Percentiles rank a stretch among this genome's conserved stretches.
phyloP scores from a whole-genome alignment of 176 grass and related monocot species.

The Alopecurus myosuroides region DNA sequence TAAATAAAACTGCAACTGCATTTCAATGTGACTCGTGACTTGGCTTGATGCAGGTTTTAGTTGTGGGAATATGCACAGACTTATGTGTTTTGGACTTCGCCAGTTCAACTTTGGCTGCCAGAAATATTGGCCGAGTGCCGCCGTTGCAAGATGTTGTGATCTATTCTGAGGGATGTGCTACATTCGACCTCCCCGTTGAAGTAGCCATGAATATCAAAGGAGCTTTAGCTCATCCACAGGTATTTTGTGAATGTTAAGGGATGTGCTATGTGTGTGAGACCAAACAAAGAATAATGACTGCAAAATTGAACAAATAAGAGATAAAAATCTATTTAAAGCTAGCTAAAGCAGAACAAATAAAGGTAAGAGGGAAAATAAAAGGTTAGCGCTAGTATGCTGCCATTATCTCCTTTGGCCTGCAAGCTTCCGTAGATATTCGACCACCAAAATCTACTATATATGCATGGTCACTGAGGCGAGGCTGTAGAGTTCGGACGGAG shows the following conservation, averaged over 20 bases:
- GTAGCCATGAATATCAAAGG: slow-evolving; percentile 62
- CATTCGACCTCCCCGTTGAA: slow-evolving; percentile 71
- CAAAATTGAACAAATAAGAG: background rate
- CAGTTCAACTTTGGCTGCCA: slow-evolving; percentile 64
- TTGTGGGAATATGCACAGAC: slow-evolving; percentile 85
- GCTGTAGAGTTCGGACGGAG: background rate
- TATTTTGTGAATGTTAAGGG: too few species aligned
- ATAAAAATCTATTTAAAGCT: background rate
- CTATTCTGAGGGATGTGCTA: slow-evolving; percentile 87
- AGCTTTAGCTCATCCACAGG: slow-evolving; percentile 82
- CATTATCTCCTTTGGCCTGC: background rate
- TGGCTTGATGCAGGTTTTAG: slow-evolving; percentile 58
- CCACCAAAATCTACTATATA: background rate
- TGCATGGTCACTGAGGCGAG: background rate
- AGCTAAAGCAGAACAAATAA: background rate
- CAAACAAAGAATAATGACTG: background rate
- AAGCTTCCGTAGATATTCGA: slow-evolving; percentile 52
- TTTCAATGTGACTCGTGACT: background rate
- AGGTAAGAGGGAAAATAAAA: background rate
- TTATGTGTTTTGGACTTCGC: slow-evolving; percentile 81
- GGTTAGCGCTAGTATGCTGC: background rate
- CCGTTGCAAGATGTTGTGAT: slow-evolving; percentile 75
- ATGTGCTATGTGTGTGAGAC: background rate
- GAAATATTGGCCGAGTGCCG: slow-evolving; percentile 68
- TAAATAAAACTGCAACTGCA: too few species aligned